A percentile compares a stretch with the other conserved stretches of the same genome.
These are phyloP conservation scores for Apiospora sp. DNA, from an alignment of 2,329 filamentous ascomycete genomes.

Conservation along the genomic window DNA sequence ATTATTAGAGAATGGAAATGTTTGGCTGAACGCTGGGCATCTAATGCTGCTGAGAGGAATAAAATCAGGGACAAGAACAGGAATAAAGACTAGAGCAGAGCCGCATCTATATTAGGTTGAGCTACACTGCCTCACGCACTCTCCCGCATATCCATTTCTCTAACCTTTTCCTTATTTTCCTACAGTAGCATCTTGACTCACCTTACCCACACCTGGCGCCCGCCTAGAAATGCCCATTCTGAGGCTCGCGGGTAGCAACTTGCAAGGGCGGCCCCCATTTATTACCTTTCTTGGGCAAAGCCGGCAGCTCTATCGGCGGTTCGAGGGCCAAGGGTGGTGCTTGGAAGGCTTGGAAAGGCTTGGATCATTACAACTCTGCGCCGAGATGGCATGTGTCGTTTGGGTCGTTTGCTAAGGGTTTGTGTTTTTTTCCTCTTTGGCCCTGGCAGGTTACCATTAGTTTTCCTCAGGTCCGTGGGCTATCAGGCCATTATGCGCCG, in stretches of 20 bases:
- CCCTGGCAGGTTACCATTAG: slow-evolving; percentile 1
- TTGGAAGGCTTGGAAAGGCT: neutral
- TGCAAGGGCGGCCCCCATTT: slow-evolving; percentile 7
- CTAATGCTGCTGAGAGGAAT: neutral
- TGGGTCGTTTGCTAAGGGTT: neutral
- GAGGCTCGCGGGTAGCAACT: neutral
- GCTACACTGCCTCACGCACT: neutral
- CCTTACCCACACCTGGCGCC: slow-evolving; percentile 6
- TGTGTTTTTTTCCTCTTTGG: neutral
- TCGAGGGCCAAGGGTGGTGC: neutral
- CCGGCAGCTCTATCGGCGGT: neutral
- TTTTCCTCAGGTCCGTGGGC: slow-evolving; percentile 13
- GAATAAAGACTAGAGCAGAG: neutral
- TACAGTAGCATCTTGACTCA: neutral
- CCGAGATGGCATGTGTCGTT: neutral
- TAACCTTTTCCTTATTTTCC: neutral
- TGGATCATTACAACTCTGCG: neutral
- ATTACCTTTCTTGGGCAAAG: slow-evolving; percentile 16
- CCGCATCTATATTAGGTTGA: slow-evolving; percentile 13
- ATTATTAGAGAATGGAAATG: slow-evolving; percentile 8
- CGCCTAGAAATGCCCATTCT: neutral
- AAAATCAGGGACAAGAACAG: neutral
- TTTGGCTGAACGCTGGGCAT: neutral
- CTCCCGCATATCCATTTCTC: neutral
- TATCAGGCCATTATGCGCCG: slow-evolving; percentile 21